Conservation (phyloP, 2,329 filamentous ascomycete species). For the Stagonosporopsis tanaceti region DNA sequence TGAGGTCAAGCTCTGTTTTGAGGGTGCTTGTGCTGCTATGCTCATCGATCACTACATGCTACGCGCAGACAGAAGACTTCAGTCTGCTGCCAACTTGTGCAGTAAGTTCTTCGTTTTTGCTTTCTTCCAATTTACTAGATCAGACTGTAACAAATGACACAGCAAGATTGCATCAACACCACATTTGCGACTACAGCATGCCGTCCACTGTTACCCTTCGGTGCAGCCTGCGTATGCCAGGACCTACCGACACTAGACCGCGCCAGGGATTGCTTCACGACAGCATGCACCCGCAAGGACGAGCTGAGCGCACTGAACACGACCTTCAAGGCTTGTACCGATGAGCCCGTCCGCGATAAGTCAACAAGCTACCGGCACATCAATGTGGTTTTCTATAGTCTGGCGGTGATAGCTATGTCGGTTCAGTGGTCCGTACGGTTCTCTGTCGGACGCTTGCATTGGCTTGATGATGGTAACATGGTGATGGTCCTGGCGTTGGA, state of each 20-base stretch:
- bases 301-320: neutral
- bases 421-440: conserved; percentile 8
- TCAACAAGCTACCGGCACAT: conserved; percentile 6
- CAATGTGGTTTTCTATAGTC: conserved; percentile 8
- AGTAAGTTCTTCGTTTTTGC: neutral
- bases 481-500: conserved; percentile 7
- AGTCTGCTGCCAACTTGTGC: conserved; percentile 7
- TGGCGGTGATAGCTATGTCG: neutral
- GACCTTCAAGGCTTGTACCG: conserved; percentile 5
- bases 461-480: conserved; percentile 10
- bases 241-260: neutral
- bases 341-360: conserved; percentile 13
- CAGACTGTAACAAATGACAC: neutral
- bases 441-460: conserved; percentile 7
- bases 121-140: neutral
- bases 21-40: neutral
- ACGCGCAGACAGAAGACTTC: conserved; percentile 1
- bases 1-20: neutral
- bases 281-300: conserved; percentile 7
- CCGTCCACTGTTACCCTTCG: neutral
- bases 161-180: conserved; percentile 10
- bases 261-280: conserved; percentile 1
- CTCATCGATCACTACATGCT: neutral
- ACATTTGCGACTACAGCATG: conserved; percentile 3
- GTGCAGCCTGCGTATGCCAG: conserved; percentile 6